Conservation (phyloP, 2,329 filamentous ascomycete genomes). For the Stagonosporopsis rhizophila region DNA sequence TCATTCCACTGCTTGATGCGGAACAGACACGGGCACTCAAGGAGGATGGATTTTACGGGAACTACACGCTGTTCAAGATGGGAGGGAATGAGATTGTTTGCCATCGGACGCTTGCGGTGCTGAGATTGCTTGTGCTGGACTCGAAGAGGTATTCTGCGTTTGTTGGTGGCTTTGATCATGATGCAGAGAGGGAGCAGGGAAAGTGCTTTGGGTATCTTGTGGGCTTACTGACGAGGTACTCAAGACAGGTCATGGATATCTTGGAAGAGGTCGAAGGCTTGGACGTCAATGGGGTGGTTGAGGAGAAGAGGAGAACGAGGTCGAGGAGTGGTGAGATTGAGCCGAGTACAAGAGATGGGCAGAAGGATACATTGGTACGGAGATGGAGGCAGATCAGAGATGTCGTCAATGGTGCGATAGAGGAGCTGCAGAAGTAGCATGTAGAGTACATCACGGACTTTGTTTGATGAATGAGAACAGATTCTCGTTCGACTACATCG, state of each 20-base stretch:
- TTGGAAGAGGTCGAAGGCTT: constrained; percentile 37
- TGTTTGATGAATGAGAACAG: neutral
- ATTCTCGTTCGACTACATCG: neutral
- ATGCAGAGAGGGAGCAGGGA: constrained; percentile 45
- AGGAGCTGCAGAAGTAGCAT: constrained; percentile 14
- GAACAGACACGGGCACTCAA: constrained; percentile 47
- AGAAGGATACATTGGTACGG: constrained; percentile 34
- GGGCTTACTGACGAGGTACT: constrained; percentile 38
- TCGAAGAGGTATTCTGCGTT: constrained; percentile 41
- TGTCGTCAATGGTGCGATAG: constrained; percentile 29
- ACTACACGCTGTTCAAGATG: constrained; percentile 35
- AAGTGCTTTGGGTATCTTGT: constrained; percentile 50
- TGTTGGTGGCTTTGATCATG: constrained; percentile 37
- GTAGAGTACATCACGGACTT: neutral
- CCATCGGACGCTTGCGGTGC: constrained; percentile 55
- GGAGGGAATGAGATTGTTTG: constrained; percentile 44
- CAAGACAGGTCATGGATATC: constrained; percentile 36
- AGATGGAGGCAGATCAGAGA: constrained; percentile 51
- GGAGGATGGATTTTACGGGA: constrained; percentile 52
- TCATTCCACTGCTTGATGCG: constrained; percentile 48
- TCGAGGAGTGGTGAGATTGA: neutral
- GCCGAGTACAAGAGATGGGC: constrained; percentile 16
- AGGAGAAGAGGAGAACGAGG: neutral
- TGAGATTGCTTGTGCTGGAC: constrained; percentile 47
- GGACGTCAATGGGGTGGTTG: constrained; percentile 28